Conservation (phyloP, 257 asterid genomes). For the Datura wrightii region DNA sequence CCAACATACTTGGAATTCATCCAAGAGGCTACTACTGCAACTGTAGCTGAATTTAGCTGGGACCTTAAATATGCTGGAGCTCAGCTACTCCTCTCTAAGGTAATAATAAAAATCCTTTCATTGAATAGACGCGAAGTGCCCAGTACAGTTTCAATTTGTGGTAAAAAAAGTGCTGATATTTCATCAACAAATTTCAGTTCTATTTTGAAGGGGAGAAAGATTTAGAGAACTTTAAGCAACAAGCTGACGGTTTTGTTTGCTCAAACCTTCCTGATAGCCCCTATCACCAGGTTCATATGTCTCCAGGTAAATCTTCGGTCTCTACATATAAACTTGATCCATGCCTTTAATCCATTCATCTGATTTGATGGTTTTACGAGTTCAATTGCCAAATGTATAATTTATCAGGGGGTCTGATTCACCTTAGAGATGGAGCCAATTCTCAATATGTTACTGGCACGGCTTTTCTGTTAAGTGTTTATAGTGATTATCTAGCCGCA, state of each 20-base stretch:
- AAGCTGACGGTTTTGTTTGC: slow-evolving; percentile 78
- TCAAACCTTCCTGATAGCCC: slow-evolving; percentile 75
- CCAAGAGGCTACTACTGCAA: slow-evolving; percentile 59
- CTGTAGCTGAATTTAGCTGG: slow-evolving; percentile 82
- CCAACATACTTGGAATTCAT: slow-evolving; percentile 58
- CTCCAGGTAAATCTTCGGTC: slow-evolving; percentile 58
- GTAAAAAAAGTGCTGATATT: not conserved
- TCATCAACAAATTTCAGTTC: slow-evolving; percentile 41
- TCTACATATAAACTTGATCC: not conserved
- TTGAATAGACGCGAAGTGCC: not conserved
- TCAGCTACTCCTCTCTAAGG: slow-evolving; percentile 67
- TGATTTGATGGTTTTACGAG: not conserved
- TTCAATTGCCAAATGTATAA: not conserved
- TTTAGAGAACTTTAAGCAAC: slow-evolving; percentile 52
- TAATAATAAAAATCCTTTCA: slow-evolving; percentile 29
- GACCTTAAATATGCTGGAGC: slow-evolving; percentile 89
- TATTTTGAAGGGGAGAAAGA: slow-evolving; percentile 62
- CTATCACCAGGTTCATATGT: slow-evolving; percentile 54
- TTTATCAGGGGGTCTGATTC: slow-evolving; percentile 64
- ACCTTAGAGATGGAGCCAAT: slow-evolving; percentile 84
- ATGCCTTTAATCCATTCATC: not conserved
- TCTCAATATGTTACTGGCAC: slow-evolving; percentile 74
- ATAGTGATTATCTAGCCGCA: slow-evolving; percentile 56
- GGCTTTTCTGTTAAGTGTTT: slow-evolving; percentile 66
- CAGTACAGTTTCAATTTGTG: no score